Evolutionary conservation across 441 rosid species (phyloP).

Genomic region (Adansonia madagascariensis): DNA sequence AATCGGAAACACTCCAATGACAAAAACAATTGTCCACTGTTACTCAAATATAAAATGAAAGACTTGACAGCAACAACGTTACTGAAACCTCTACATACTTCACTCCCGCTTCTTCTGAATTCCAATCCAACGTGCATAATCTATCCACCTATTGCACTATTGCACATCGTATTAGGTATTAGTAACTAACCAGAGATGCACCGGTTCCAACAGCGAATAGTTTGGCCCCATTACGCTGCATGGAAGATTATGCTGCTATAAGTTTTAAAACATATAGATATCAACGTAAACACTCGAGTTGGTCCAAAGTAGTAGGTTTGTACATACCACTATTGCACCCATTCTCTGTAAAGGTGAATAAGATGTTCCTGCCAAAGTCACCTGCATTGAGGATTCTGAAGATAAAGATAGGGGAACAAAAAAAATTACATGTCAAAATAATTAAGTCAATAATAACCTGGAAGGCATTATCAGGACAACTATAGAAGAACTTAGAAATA

Average conservation of each 20-base stretch:
- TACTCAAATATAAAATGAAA: background rate
- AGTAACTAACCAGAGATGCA: conserved; percentile 63
- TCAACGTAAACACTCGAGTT: background rate
- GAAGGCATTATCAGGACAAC: conserved; percentile 92
- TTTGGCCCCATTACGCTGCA: conserved; percentile 71
- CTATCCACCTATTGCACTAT: conserved; percentile 59
- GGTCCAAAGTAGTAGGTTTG: conserved; percentile 28
- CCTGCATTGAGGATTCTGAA: conserved; percentile 43
- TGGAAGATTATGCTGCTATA: conserved; percentile 21
- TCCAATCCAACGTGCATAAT: conserved; percentile 64
- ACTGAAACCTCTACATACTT: background rate
- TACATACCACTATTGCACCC: conserved; percentile 58
- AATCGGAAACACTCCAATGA: background rate
- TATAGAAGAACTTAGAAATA: conserved; percentile 77
- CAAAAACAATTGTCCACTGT: background rate
- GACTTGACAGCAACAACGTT: background rate
- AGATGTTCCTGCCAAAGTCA: conserved; percentile 68
- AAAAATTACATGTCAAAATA: conserved; percentile 7
- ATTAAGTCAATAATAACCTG: conserved; percentile 57
- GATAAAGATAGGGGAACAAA: background rate
- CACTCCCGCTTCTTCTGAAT: conserved; percentile 52
- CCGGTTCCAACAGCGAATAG: conserved; percentile 67
- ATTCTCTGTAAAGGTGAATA: conserved; percentile 60
- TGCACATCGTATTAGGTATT: too few species aligned
- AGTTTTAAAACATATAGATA: conserved; percentile 12